phyloP scores from a whole-genome alignment of 2,329 filamentous ascomycete species.

The Phaeosphaeria sp. region DNA sequence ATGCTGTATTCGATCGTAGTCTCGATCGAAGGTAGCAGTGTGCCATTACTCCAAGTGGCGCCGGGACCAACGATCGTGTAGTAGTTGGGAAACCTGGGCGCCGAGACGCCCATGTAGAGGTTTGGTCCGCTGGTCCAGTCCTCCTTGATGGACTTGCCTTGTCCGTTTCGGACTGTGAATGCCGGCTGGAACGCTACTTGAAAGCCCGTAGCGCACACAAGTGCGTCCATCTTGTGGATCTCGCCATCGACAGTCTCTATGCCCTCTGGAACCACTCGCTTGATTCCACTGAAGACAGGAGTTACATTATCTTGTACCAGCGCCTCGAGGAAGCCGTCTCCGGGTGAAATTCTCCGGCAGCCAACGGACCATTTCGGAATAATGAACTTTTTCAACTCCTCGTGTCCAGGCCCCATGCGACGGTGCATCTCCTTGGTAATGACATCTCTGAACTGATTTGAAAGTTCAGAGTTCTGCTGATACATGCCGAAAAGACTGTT shows the following conservation, averaged over 20 bases:
- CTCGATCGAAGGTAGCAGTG: conserved; percentile 54
- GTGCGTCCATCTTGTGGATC: conserved; percentile 39
- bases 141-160: conserved; percentile 46
- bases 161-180: conserved; percentile 52
- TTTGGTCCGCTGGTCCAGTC: conserved; percentile 50
- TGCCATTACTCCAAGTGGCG: conserved; percentile 55
- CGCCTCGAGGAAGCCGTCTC: conserved; percentile 43
- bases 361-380: conserved; percentile 58
- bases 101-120: conserved; percentile 52
- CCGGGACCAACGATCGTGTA: conserved; percentile 53
- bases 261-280: conserved; percentile 46
- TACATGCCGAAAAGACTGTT: conserved; percentile 63
- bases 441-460: conserved; percentile 51
- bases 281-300: conserved; percentile 35
- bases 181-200: conserved; percentile 50
- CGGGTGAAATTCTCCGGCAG: conserved; percentile 41
- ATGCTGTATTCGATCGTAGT: conserved; percentile 47
- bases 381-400: conserved; percentile 53
- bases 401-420: conserved; percentile 48
- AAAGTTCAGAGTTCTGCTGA: conserved; percentile 55
- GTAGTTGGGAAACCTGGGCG: conserved; percentile 55
- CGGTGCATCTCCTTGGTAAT: conserved; percentile 52
- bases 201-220: conserved; percentile 45
- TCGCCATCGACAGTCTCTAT: conserved; percentile 38
- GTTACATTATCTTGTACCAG: conserved; percentile 39